Evolutionary conservation across 2,329 filamentous ascomycete species (phyloP), one percentile per base, ranked within the genome.

Genomic region (Dichotomopilus funicola): DNA sequence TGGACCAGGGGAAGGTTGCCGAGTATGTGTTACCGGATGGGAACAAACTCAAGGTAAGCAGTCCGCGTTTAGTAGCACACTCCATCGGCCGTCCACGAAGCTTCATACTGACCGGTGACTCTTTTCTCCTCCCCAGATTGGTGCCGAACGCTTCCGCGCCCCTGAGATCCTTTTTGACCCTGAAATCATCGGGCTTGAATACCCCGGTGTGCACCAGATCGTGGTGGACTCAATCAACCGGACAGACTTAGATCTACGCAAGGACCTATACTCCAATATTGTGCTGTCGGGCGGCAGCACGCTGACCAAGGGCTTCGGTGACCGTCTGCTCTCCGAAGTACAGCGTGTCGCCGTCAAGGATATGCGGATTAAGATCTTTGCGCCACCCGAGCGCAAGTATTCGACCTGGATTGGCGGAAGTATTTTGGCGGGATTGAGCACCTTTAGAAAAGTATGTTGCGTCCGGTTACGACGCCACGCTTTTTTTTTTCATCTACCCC

Each of bases 331-430:
- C 68, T 85, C 89, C 64, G 94, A 99, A 75, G 87, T 97, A 63
- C 94, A 96, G 75, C 81, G 87, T 70, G 77, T 97, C 66, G 94
- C 94, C 9, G 91, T 97, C 64, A 96, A 96, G 78, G 94, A 99
- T 71, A 99, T 96, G 92, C 85, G 91, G 67, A 97, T 99, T 77
- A 96, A 96, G 79, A 99, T 99, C 69, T 96, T 95, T 75, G 94
- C 94, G 53, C 94, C 94, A 54, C 92, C 94, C 5, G 94, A 99
- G 55, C 82, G 94, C 63, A 96, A 97, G 74, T 99, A 97, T 77
- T 96, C 91, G 60, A 99, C 94, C 36, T 99, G 94, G 94, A 97
- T 97, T 64, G 94, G 94, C 61, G 94, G 94, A 54, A 96, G 94
- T 71, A 99, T 99, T 73, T 77, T 99, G 63, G 94, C 94, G 37